Evolutionary conservation across 805 yeast species (phyloP), one percentile per base, ranked within the genome.

Genomic region (Lipomyces chichibuensis): DNA sequence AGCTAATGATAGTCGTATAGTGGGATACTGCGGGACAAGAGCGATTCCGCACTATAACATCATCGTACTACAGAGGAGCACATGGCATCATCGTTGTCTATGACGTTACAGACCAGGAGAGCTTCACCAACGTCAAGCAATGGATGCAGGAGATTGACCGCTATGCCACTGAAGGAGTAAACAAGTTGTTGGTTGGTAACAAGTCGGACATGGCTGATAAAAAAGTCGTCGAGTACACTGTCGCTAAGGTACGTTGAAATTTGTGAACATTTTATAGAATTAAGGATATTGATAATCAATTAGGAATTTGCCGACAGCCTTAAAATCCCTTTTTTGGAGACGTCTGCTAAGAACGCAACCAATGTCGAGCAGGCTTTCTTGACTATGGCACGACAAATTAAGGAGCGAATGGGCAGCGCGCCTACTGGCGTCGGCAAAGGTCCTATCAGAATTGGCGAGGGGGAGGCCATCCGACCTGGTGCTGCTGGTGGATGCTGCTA

Each of bases 21-120:
- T 95, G 99, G 99, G 99, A 95, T 78, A 95, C 99, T 65, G 99
- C 98, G 13, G 99, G 99, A 58, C 99, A 95, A 83, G 99, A 95
- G 80, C 84, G 99, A 75, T 95, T 95, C 83, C 88, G 98, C 81
- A 95, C 99, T 61, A 94, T 94, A 81, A 95, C 98, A 13, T 91
- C 97, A 14, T 91, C 97, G 17, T 94, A 94, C 82, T 94, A 94
- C 84, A 89, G 99, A 79, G 99, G 99, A 65, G 97, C 98, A 13
- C 98, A 94, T 78, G 99, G 99, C 69, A 95, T 94, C 79, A 95
- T 94, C 75, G 94, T 94, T 74, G 99, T 94, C 62, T 94, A 95
- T 79, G 99, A 94, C 78, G 98, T 95, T 57, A 95, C 99, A 62
- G 98, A 95, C 80, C 97, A 92, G 81, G 82, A 81, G 72, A 76